Conservation (phyloP, 1,284 basidiomycete genomes). For the Tilletia setariae region DNA sequence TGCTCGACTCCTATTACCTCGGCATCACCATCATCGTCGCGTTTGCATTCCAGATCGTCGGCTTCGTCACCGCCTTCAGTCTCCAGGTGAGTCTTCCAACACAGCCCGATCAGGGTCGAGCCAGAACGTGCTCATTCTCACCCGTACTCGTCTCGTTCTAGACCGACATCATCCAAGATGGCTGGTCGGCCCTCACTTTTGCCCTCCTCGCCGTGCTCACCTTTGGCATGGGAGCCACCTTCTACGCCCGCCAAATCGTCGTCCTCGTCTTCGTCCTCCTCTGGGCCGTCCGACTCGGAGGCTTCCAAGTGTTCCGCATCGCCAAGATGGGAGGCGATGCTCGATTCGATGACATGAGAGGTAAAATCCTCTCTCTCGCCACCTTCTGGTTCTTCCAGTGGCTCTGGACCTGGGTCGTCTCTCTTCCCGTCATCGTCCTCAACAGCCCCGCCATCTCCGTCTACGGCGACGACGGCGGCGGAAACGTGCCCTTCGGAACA, state of each 20-base stretch:
- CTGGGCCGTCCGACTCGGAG: constrained; percentile 47
- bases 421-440: constrained; percentile 40
- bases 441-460: constrained; percentile 39
- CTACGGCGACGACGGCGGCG: constrained; percentile 27
- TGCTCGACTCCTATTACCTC: constrained; percentile 67
- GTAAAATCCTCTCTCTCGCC: constrained; percentile 33
- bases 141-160: no score
- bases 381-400: constrained; percentile 35
- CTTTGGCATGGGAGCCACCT: constrained; percentile 54
- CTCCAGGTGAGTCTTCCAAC: constrained; percentile 21
- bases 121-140: no score
- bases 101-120: no score
- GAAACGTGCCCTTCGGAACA: constrained; percentile 32
- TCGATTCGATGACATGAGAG: constrained; percentile 51
- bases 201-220: constrained; percentile 54
- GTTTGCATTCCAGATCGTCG: constrained; percentile 65
- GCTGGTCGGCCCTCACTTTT: constrained; percentile 45
- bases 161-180: constrained; percentile 51
- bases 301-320: constrained; percentile 49
- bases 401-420: constrained; percentile 44
- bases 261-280: constrained; percentile 62
- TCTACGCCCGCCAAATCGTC: constrained; percentile 63
- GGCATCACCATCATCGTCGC: constrained; percentile 68
- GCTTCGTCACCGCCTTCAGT: constrained; percentile 62
- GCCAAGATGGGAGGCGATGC: constrained; percentile 49